phyloP scores from a whole-genome alignment of 352 stramenopile genomes.

The Phytophthora foliorum region DNA sequence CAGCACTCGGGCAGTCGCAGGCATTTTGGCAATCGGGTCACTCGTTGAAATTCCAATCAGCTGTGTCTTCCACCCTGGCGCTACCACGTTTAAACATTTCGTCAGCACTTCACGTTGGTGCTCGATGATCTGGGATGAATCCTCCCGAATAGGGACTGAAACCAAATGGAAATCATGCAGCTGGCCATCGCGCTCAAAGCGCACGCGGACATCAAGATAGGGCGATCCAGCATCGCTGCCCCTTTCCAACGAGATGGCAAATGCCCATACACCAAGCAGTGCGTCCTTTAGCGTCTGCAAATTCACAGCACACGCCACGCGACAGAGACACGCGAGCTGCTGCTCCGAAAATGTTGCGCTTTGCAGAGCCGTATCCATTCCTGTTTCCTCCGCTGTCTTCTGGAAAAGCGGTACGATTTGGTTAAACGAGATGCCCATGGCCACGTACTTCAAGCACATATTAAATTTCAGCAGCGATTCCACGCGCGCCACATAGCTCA shows the following conservation, averaged over 20 bases:
- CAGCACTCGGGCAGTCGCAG: constrained; percentile 16
- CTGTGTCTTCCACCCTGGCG: constrained; percentile 28
- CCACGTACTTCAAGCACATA: constrained; percentile 43
- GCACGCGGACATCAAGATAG: constrained; percentile 36
- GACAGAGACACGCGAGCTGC: constrained; percentile 34
- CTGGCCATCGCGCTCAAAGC: constrained; percentile 32
- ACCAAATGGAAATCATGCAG: constrained; percentile 42
- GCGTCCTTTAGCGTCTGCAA: constrained; percentile 41
- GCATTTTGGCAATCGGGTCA: constrained; percentile 24
- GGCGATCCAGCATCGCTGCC: constrained; percentile 27
- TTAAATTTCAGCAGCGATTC: constrained; percentile 40
- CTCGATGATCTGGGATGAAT: constrained; percentile 23
- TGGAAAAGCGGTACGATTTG: constrained; percentile 36
- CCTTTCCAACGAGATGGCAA: constrained; percentile 31
- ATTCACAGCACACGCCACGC: constrained; percentile 41
- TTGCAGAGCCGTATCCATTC: constrained; percentile 28
- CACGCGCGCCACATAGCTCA: constrained; percentile 37
- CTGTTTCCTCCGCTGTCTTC: constrained; percentile 35
- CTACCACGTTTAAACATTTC: constrained; percentile 39
- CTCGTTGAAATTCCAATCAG: constrained; percentile 32
- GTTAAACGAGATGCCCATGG: constrained; percentile 37
- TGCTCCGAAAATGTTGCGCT: constrained; percentile 31
- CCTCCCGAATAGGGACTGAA: constrained; percentile 35
- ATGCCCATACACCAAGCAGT: constrained; percentile 36
- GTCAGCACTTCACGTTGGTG: constrained; percentile 26